phyloP scores from a whole-genome alignment of 2,329 filamentous ascomycete species.

The Cryphonectria nitschkei region DNA sequence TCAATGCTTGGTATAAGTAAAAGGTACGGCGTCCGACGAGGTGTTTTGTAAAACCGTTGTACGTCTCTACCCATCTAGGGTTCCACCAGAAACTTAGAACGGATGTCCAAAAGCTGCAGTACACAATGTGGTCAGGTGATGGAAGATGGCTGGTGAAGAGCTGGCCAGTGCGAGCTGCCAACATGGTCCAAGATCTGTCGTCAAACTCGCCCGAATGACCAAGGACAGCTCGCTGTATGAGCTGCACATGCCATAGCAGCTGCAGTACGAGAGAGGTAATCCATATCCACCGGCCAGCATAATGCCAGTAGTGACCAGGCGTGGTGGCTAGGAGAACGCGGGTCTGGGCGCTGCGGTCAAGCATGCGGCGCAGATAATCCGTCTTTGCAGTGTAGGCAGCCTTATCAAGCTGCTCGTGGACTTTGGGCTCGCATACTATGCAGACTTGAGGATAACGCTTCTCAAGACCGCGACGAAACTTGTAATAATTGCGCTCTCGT shows the following conservation, averaged over 20 bases:
- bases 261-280: slow-evolving; percentile 50
- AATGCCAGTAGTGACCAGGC: slow-evolving; percentile 47
- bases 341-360: slow-evolving; percentile 64
- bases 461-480: slow-evolving; percentile 75
- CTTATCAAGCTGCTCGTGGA: slow-evolving; percentile 69
- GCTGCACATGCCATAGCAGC: slow-evolving; percentile 53
- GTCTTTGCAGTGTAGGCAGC: slow-evolving; percentile 82
- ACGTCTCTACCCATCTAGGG: slow-evolving; percentile 63
- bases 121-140: slow-evolving; percentile 45
- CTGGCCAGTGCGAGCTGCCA: slow-evolving; percentile 11
- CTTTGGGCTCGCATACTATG: slow-evolving; percentile 74
- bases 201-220: slow-evolving; percentile 24
- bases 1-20: slow-evolving; percentile 67
- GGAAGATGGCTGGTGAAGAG: slow-evolving; percentile 47
- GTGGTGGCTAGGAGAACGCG: slow-evolving; percentile 46
- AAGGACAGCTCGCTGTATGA: slow-evolving; percentile 37
- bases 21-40: slow-evolving; percentile 65
- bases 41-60: slow-evolving; percentile 62
- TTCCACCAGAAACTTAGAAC: slow-evolving; percentile 69
- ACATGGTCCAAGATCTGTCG: slow-evolving; percentile 30
- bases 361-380: slow-evolving; percentile 76
- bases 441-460: slow-evolving; percentile 89
- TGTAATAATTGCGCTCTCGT: slow-evolving; percentile 70
- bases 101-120: slow-evolving; percentile 53
- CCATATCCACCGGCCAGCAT: slow-evolving; percentile 52